Conservation (phyloP, 2,329 filamentous ascomycete genomes). For the Calonectria honghensis region DNA sequence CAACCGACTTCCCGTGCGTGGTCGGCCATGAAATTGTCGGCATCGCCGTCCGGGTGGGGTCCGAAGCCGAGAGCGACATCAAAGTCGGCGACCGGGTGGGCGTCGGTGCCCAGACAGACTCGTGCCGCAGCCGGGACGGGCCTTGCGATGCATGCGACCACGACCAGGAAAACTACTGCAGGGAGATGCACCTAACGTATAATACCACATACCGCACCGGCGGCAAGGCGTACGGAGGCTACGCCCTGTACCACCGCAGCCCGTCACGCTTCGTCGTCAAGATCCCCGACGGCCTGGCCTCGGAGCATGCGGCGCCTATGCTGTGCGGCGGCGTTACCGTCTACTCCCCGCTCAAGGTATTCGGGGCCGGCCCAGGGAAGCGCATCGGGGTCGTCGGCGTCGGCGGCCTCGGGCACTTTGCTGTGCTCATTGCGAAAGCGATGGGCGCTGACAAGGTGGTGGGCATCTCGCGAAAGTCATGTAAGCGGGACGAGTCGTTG, state of each 20-base stretch:
- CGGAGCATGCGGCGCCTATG: constrained; percentile 82
- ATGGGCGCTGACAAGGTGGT: constrained; percentile 73
- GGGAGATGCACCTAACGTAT: constrained; percentile 76
- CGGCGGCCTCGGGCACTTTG: constrained; percentile 82
- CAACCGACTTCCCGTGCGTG: constrained; percentile 64
- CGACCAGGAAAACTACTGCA: constrained; percentile 82
- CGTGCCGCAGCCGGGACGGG: constrained; percentile 77
- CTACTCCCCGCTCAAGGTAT: constrained; percentile 84
- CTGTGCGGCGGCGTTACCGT: constrained; percentile 88
- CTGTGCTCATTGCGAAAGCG: constrained; percentile 79
- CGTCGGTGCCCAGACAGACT: constrained; percentile 80
- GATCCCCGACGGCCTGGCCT: constrained; percentile 82
- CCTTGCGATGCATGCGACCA: constrained; percentile 70
- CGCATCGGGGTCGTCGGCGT: constrained; percentile 84
- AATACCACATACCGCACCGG: constrained; percentile 75
- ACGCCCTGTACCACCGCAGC: constrained; percentile 62
- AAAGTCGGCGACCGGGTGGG: constrained; percentile 79
- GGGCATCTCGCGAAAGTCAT: constrained; percentile 73
- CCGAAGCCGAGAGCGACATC: constrained; percentile 66
- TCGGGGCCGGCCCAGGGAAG: constrained; percentile 83
- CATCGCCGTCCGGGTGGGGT: constrained; percentile 72
- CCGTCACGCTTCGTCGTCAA: constrained; percentile 69
- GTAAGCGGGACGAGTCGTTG: constrained; percentile 73
- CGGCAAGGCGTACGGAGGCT: constrained; percentile 78
- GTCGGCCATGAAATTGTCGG: constrained; percentile 82